phyloP scores from a whole-genome alignment of 345 rosid species.

The Citrus reticulata region DNA sequence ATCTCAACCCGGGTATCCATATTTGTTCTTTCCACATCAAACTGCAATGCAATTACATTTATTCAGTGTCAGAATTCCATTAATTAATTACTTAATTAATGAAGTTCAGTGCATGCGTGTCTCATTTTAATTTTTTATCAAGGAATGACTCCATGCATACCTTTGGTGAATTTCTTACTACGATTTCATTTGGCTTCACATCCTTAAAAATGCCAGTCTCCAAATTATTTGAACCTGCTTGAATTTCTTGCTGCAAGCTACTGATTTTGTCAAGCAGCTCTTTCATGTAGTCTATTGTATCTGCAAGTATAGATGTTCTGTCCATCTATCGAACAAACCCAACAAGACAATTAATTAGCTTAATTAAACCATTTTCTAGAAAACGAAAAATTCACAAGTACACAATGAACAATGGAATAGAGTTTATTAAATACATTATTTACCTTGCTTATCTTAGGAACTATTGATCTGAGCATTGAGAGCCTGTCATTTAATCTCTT shows the following conservation, averaged over 20 bases:
- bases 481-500: slow-evolving; percentile 79
- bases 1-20: slow-evolving; percentile 66
- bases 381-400: neutral
- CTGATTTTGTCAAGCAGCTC: slow-evolving; percentile 64
- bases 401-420: neutral
- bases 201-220: slow-evolving; percentile 39
- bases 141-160: slow-evolving; percentile 23
- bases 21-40: slow-evolving; percentile 61
- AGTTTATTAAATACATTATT: neutral
- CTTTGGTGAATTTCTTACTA: slow-evolving; percentile 85
- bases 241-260: slow-evolving; percentile 46
- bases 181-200: slow-evolving; percentile 44
- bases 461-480: slow-evolving; percentile 88
- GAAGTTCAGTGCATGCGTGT: neutral
- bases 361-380: neutral
- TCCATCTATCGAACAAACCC: slow-evolving; percentile 33
- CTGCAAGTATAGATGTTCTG: slow-evolving; percentile 48
- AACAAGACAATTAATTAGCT: neutral
- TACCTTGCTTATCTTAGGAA: slow-evolving; percentile 96
- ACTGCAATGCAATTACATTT: slow-evolving; percentile 37
- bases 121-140: neutral
- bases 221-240: slow-evolving; percentile 32
- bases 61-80: neutral
- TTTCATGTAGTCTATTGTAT: slow-evolving; percentile 49
- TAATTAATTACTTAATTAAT: too few species aligned